These are phyloP conservation scores for Sistotremastrum niveocremeum DNA, from an alignment of 768 basidiomycete genomes.

Conservation along the genomic window DNA sequence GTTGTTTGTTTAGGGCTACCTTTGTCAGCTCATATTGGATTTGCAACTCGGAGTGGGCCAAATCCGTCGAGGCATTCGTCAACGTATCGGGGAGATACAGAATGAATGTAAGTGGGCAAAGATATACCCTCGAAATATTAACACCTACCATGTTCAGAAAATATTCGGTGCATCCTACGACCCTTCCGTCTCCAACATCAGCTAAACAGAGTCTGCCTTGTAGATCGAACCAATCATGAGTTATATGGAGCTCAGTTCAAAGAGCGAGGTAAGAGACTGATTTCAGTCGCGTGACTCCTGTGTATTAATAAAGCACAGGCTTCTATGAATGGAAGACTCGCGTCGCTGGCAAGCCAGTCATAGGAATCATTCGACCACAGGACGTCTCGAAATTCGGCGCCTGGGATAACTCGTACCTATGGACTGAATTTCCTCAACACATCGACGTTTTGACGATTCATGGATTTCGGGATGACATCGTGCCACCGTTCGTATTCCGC, in stretches of 20 bases:
- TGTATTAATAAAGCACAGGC: slow-evolving; percentile 40
- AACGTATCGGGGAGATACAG: slow-evolving; percentile 69
- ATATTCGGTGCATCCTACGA: background rate
- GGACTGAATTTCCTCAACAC: slow-evolving; percentile 47
- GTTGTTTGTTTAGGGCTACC: slow-evolving; percentile 25
- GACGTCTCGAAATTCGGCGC: slow-evolving; percentile 48
- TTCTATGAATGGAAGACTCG: slow-evolving; percentile 47
- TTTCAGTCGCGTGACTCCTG: slow-evolving; percentile 24
- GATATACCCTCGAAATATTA: background rate
- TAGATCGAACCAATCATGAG: background rate
- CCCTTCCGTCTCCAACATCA: background rate
- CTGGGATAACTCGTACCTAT: slow-evolving; percentile 57
- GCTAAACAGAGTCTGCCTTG: background rate
- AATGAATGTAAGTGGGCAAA: slow-evolving; percentile 45
- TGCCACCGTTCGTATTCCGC: slow-evolving; percentile 45
- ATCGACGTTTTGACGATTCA: slow-evolving; percentile 67
- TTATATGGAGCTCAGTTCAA: slow-evolving; percentile 4
- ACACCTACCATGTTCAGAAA: background rate
- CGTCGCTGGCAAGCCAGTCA: slow-evolving; percentile 50
- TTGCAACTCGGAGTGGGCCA: slow-evolving; percentile 46
- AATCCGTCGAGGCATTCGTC: slow-evolving; percentile 43
- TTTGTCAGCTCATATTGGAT: slow-evolving; percentile 59
- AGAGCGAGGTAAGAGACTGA: slow-evolving; percentile 12
- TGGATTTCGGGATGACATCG: slow-evolving; percentile 53
- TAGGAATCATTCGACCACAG: slow-evolving; percentile 38